Percentiles rank a stretch among this genome's conserved stretches.
phyloP scores from a whole-genome alignment of 352 stramenopile species.

The Phytophthora tubulina region DNA sequence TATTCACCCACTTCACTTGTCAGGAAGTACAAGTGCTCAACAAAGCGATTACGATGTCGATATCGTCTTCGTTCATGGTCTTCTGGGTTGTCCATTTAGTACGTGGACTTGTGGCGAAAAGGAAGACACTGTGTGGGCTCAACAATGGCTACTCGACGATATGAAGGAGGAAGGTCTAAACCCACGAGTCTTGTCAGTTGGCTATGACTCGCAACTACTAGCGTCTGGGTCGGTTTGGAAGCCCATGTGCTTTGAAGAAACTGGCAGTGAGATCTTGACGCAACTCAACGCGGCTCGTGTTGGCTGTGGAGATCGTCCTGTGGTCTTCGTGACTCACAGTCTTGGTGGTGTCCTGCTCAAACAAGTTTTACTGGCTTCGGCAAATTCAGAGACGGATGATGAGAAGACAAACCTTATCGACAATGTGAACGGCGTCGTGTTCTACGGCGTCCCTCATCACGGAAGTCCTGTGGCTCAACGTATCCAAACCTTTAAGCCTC shows the following conservation, averaged over 20 bases:
- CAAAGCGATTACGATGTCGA: slow-evolving; percentile 71
- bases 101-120: slow-evolving; percentile 84
- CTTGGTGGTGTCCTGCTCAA: slow-evolving; percentile 88
- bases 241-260: slow-evolving; percentile 80
- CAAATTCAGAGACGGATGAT: slow-evolving; percentile 12
- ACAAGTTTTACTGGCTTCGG: slow-evolving; percentile 76
- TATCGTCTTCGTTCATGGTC: slow-evolving; percentile 84
- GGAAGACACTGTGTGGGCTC: slow-evolving; percentile 66
- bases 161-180: slow-evolving; percentile 66
- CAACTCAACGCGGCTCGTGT: slow-evolving; percentile 74
- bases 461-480: slow-evolving; percentile 78
- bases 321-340: slow-evolving; percentile 89
- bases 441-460: slow-evolving; percentile 84
- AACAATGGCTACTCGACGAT: slow-evolving; percentile 75
- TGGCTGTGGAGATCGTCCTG: slow-evolving; percentile 62
- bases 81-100: slow-evolving; percentile 81
- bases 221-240: slow-evolving; percentile 79
- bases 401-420: slow-evolving; percentile 51
- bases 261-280: slow-evolving; percentile 66
- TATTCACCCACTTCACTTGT: slow-evolving; percentile 76
- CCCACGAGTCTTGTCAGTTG: slow-evolving; percentile 79
- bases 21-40: slow-evolving; percentile 24
- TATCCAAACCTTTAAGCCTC: slow-evolving; percentile 67
- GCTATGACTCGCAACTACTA: slow-evolving; percentile 83
- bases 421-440: slow-evolving; percentile 77